Percentiles rank a stretch among this genome's conserved stretches.
Conservation (phyloP, 2,329 filamentous ascomycete species). For the Emmonsiellopsis sp. region DNA sequence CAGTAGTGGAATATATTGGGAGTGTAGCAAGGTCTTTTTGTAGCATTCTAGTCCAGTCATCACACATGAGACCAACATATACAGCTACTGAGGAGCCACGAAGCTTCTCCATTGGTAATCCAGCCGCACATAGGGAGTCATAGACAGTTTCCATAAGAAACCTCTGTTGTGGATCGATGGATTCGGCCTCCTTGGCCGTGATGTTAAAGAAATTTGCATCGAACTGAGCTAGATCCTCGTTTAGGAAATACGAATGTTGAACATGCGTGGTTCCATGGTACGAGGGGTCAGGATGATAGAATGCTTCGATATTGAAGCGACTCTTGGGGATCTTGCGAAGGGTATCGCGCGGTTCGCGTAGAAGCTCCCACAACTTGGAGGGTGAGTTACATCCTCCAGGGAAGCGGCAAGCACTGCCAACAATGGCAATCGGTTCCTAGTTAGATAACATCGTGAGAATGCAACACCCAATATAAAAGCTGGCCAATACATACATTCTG, state of each 20-base stretch:
- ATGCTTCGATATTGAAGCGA: slow-evolving; percentile 12
- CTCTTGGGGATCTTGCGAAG: slow-evolving; percentile 12
- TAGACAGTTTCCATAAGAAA: slow-evolving; percentile 22
- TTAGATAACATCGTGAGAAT: too few relatives aligned
- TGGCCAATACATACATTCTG: too few relatives aligned
- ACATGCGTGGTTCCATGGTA: slow-evolving; percentile 11
- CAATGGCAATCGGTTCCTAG: slow-evolving; percentile 1
- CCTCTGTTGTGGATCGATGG: slow-evolving; percentile 26
- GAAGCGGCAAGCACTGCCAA: slow-evolving; percentile 2
- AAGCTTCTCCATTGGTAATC: slow-evolving; percentile 18
- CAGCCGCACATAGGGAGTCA: slow-evolving; percentile 21
- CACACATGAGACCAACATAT: slow-evolving; percentile 21
- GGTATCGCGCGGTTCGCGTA: not conserved
- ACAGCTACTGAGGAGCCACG: slow-evolving; percentile 24
- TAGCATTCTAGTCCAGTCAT: slow-evolving; percentile 22
- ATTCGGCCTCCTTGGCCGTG: slow-evolving; percentile 15
- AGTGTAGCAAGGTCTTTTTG: slow-evolving; percentile 13
- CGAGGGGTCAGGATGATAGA: slow-evolving; percentile 11
- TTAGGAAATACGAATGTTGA: slow-evolving; percentile 11
- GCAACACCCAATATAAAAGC: too few relatives aligned
- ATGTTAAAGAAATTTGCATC: slow-evolving; percentile 27
- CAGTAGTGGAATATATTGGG: slow-evolving; percentile 18
- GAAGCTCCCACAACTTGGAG: slow-evolving; percentile 2
- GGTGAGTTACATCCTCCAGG: not conserved
- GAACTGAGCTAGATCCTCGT: slow-evolving; percentile 19